Base-by-base conservation (phyloP, 768 basidiomycete species). In the Xanthoconium purpureum region DNA sequence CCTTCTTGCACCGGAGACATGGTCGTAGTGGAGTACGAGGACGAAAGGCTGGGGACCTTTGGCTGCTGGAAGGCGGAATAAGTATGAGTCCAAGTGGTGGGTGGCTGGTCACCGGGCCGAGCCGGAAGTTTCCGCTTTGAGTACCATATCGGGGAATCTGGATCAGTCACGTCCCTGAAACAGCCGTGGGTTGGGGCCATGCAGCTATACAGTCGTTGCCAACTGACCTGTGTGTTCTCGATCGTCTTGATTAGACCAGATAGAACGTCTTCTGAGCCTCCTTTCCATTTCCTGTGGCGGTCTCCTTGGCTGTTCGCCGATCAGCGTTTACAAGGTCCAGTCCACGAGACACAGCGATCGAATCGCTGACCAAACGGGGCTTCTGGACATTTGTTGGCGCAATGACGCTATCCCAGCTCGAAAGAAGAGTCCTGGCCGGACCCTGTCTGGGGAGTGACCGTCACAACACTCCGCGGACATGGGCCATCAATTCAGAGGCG, bases 1-100 rank as follows among this genome's bases (percentile, higher is more conserved):
- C 49, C 51, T 1, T 75, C 72, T 12, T 73, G 72, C 0, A 62
- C 53, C 32, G 72, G 68, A 3, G 72, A 64, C 72, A 73, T 72
- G 43, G 32, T 53, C 40, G 12, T 20, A 13, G 55, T 45, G 54
- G 10, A 43, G 57, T 52, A 35, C 37, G 54, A 56, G 56, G 51
- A 54, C 50, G 47, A 55, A 61, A 62, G 54, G 29, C 30, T 28
- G 24, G 51, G 45, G 52, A 47, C 32, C 32, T 49, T 50, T 10
- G 37, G 29, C 32, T 2, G 52, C 20, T 38, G 52, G 53, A 54
- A 57, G 38, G 50, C 45, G 50, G 29, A 71, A 66, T 72, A 72
- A 73, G 69, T 71, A 71, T 47, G 15, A 24, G 40, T 49, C 40
- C 58, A 60, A 60, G 37, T 54, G 52, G 55, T 58, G 59, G 58